Evolutionary conservation across 2,329 filamentous ascomycete genomes (phyloP).

Genomic region (Fusarium sp.): DNA sequence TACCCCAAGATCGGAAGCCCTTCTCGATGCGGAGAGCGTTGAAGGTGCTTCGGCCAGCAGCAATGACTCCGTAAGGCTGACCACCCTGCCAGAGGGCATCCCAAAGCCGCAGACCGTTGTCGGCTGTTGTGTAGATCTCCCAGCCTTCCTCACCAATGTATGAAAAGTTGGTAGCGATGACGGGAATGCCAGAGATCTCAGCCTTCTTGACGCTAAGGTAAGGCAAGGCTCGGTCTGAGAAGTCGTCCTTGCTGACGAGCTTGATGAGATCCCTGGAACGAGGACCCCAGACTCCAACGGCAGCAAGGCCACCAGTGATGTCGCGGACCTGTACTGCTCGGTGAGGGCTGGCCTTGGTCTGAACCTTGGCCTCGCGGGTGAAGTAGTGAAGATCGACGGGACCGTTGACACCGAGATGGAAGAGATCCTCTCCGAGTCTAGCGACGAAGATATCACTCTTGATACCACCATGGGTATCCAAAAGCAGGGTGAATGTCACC

Average conservation of each 20-base stretch:
- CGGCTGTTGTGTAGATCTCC: constrained; percentile 70
- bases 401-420: constrained; percentile 67
- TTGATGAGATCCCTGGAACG: constrained; percentile 61
- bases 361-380: constrained; percentile 60
- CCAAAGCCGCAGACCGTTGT: constrained; percentile 68
- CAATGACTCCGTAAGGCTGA: constrained; percentile 63
- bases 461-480: constrained; percentile 63
- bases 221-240: constrained; percentile 56
- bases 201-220: constrained; percentile 61
- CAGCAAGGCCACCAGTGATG: constrained; percentile 68
- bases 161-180: constrained; percentile 64
- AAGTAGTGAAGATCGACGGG: constrained; percentile 65
- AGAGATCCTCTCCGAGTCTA: constrained; percentile 58
- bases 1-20: constrained; percentile 65
- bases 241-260: constrained; percentile 56
- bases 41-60: constrained; percentile 67
- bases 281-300: constrained; percentile 71
- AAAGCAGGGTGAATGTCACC: constrained; percentile 66
- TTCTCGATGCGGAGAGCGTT: constrained; percentile 68
- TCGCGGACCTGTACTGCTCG: constrained; percentile 64
- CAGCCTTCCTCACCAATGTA: constrained; percentile 71
- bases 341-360: constrained; percentile 52
- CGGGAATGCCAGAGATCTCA: constrained; percentile 64
- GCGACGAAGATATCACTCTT: constrained; percentile 67
- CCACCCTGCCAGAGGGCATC: constrained; percentile 66